Evolutionary conservation across 495 filamentous ascomycete genomes (phyloP).

Genomic region (Penicillium steckii): DNA sequence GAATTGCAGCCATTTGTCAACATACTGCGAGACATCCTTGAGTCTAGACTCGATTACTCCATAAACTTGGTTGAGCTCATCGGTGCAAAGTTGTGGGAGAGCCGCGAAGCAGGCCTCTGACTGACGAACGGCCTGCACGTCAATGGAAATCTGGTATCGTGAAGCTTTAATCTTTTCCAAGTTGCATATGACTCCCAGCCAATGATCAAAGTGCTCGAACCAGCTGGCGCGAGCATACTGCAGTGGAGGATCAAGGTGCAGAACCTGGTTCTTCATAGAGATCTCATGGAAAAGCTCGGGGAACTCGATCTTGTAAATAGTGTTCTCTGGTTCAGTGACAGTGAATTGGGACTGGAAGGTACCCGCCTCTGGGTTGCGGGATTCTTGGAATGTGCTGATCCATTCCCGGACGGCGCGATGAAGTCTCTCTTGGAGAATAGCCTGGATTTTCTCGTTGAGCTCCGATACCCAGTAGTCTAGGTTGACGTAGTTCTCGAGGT

Average conservation of each 20-base stretch:
- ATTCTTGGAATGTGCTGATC: conserved; percentile 75
- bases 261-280: conserved; percentile 93
- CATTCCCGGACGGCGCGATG: conserved; percentile 78
- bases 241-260: conserved; percentile 89
- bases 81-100: conserved; percentile 77
- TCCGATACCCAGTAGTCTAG: conserved; percentile 82
- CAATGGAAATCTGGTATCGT: conserved; percentile 83
- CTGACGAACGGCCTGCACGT: conserved; percentile 56
- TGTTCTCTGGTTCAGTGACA: conserved; percentile 40
- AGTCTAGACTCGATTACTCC: conserved; percentile 75
- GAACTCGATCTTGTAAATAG: conserved; percentile 56
- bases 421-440: conserved; percentile 71
- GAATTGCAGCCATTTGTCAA: conserved; percentile 97
- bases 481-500: conserved; percentile 92
- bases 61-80: conserved; percentile 76
- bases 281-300: conserved; percentile 76
- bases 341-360: conserved; percentile 29
- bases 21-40: conserved; percentile 71
- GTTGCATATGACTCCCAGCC: conserved; percentile 90
- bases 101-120: conserved; percentile 77
- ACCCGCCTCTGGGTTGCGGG: conserved; percentile 41
- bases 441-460: conserved; percentile 80
- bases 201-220: conserved; percentile 88
- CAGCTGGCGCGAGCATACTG: conserved; percentile 91
- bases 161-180: conserved; percentile 90